Evolutionary conservation across 2,329 filamentous ascomycete species (phyloP), one percentile per base, ranked within the genome.

Genomic region (Trichoderma sp.): DNA sequence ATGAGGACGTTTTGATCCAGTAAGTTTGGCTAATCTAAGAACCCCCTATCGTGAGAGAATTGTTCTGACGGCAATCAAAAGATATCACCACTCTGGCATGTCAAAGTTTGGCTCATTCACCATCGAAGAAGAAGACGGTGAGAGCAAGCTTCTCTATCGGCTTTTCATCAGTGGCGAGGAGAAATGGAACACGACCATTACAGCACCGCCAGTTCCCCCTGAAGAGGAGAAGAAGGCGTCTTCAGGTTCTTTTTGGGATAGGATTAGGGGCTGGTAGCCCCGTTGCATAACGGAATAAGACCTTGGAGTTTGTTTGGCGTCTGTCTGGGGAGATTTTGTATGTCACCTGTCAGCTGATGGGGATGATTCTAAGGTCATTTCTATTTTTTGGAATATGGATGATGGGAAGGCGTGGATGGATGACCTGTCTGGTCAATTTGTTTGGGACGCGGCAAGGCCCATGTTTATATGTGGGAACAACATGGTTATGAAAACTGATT

Each of bases 1-100:
- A 91, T 1, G 90, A 95, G 76, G 96, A 98, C 81, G 89, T 97
- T 12, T 87, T 91, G 79, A 86, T 98, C 74, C 93, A 95, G 89
- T 97, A 88, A 84, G 88, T 88, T 14, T 34, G 57, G 51, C 12
- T 15, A 4, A 24, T 6, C 11, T 26, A 6, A 12, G 14, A 3
- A 24, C 7, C 32, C 15, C 3, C 5, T 57, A 15, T 30, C 11
- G 3, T n/a, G 6, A 26, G n/a, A 6, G 11, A 34, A 26, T 36
- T 9, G 6, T 4, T 51, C 74, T 76, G 21, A 76, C 68, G 14
- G 15, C 4, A 11, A 1, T 14, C 21, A 2, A 9, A 9, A 92
- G 90, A 76, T 94, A 96, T 76, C 88, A 95, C 60, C 92, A 95
- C 9, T 89, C 91, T 72, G 95, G 95, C 1, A 95, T 94, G 78